These are phyloP conservation scores for Rasamsonia emersonii DNA, from an alignment of 2,329 filamentous ascomycete species.

Conservation along the genomic window DNA sequence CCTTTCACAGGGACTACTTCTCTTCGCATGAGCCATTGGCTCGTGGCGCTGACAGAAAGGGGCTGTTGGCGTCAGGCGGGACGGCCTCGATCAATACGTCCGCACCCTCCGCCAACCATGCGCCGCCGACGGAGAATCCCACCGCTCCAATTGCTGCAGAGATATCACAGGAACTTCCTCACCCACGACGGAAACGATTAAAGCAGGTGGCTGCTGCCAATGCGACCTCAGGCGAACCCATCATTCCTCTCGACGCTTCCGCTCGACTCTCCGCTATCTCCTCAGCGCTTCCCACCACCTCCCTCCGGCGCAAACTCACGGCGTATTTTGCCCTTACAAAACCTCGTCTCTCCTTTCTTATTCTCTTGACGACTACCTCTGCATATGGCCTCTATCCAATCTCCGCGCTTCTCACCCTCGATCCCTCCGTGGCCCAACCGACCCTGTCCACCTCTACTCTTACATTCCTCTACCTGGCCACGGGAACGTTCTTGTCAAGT, in stretches of 20 bases:
- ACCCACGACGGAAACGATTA: conserved; percentile 35
- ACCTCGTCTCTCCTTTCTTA: conserved; percentile 81
- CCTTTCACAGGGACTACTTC: conserved; percentile 31
- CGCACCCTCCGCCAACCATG: conserved; percentile 11
- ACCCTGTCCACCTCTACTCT: conserved; percentile 69
- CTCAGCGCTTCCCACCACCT: conserved; percentile 47
- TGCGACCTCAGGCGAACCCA: conserved; percentile 17
- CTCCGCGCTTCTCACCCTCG: conserved; percentile 75
- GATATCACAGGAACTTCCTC: conserved; percentile 27
- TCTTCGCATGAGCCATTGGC: conserved; percentile 24
- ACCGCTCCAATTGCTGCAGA: conserved; percentile 13
- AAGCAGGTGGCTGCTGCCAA: conserved; percentile 22
- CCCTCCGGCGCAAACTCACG: conserved; percentile 59
- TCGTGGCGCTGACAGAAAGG: conserved; percentile 12
- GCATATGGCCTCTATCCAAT: conserved; percentile 91
- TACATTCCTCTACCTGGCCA: conserved; percentile 85
- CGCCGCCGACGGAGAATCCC: conserved; percentile 8
- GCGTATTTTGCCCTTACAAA: conserved; percentile 90
- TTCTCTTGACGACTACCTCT: conserved; percentile 83
- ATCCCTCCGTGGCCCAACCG: conserved; percentile 53
- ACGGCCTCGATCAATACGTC: conserved; percentile 6
- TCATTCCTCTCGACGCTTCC: conserved; percentile 52
- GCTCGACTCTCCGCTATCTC: conserved; percentile 51
- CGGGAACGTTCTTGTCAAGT: conserved; percentile 79
- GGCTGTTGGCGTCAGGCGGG: conserved; percentile 13